Evolutionary conservation across 2,329 filamentous ascomycete genomes (phyloP).

Genomic region (Claviceps maximensis): DNA sequence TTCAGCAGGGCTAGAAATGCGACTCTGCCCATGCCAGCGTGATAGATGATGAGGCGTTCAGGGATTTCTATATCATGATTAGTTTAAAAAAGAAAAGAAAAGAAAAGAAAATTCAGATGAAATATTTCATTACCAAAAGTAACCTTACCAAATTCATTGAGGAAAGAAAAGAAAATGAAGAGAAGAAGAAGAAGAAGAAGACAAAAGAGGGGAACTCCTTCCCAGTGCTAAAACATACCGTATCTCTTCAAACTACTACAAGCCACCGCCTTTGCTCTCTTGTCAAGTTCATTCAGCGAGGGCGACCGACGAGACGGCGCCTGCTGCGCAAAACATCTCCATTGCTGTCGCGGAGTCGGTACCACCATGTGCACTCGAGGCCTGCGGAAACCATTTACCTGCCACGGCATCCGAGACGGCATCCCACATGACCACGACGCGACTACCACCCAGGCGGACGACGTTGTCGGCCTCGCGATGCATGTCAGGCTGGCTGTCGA

Average conservation of each 20-base stretch:
- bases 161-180: neutral
- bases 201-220: neutral
- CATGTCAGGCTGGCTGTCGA: neutral
- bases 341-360: too few species aligned
- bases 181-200: neutral
- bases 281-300: neutral
- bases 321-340: neutral
- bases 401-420: neutral
- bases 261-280: constrained; percentile 14
- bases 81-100: neutral
- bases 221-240: too few species aligned
- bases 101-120: too few species aligned
- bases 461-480: neutral
- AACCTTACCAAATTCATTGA: too few species aligned
- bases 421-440: too few species aligned
- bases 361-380: too few species aligned
- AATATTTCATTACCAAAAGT: too few species aligned
- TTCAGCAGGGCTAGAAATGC: constrained; percentile 59
- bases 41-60: constrained; percentile 56
- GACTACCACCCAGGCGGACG: neutral
- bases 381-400: neutral
- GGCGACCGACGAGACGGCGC: neutral
- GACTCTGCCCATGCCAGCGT: constrained; percentile 54
- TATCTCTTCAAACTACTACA: neutral
- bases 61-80: constrained; percentile 30